Evolutionary conservation across 768 basidiomycete species (phyloP).

Genomic region (Tulasnella sp.): DNA sequence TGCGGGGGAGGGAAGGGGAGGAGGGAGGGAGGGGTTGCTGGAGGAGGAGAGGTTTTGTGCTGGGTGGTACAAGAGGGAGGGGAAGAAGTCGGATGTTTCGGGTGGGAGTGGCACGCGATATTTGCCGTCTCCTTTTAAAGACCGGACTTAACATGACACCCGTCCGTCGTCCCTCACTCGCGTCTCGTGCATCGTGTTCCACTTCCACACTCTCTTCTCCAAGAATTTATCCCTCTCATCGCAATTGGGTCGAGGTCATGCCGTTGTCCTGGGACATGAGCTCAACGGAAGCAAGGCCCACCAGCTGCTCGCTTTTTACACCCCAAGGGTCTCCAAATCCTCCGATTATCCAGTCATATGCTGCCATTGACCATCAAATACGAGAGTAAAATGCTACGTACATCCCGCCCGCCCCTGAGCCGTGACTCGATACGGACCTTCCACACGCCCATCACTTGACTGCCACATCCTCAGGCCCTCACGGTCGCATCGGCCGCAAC

Average conservation of each 20-base stretch:
- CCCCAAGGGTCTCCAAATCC: neutral
- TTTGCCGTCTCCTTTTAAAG: neutral
- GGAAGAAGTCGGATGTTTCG: conserved; percentile 5
- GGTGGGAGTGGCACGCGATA: neutral
- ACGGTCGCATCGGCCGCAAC: conserved; percentile 85
- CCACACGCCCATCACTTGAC: neutral
- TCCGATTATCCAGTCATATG: neutral
- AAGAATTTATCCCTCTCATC: neutral
- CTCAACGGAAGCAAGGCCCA: too few species aligned
- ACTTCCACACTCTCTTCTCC: neutral
- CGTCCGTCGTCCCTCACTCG: neutral
- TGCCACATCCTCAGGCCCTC: too few species aligned
- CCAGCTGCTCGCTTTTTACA: neutral
- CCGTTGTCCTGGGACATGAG: neutral
- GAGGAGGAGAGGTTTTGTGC: neutral
- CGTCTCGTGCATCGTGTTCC: neutral
- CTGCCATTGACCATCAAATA: neutral
- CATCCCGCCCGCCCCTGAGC: neutral
- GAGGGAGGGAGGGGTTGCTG: neutral
- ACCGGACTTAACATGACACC: neutral
- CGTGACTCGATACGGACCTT: neutral
- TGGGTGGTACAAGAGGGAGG: neutral
- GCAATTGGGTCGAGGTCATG: neutral
- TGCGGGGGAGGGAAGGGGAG: neutral
- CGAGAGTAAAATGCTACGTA: neutral